These are phyloP conservation scores for Eragrostis curvula DNA, from an alignment of 176 grass and related monocot species.

Conservation along the genomic window DNA sequence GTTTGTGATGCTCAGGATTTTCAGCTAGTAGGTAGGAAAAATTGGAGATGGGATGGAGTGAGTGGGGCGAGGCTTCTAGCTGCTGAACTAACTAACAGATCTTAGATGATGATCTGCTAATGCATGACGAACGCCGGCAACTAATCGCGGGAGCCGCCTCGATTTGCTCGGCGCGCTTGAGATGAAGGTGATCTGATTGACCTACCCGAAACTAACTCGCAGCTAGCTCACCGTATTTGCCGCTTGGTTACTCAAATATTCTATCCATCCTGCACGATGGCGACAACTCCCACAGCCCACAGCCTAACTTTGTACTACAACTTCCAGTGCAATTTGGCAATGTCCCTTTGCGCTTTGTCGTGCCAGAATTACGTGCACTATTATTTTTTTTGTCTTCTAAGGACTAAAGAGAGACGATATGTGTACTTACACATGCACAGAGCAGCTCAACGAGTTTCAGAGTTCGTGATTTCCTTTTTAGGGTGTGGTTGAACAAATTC, in stretches of 20 bases:
- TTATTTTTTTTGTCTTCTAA: neutral
- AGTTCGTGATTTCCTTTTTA: neutral
- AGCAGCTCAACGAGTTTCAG: neutral
- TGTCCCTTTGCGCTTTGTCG: neutral
- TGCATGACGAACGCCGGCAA: slow-evolving; percentile 40
- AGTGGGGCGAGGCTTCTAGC: neutral
- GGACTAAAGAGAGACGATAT: neutral
- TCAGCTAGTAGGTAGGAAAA: slow-evolving; percentile 44
- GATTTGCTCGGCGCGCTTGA: slow-evolving; percentile 29
- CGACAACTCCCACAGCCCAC: neutral
- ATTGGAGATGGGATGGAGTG: neutral
- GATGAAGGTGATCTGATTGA: slow-evolving; percentile 45
- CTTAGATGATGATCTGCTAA: neutral
- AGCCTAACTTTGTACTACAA: neutral
- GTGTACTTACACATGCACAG: neutral
- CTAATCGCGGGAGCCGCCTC: slow-evolving; percentile 14
- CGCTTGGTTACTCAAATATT: neutral
- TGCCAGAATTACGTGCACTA: neutral
- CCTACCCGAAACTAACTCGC: slow-evolving; percentile 33
- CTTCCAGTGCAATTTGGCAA: neutral
- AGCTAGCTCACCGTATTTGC: slow-evolving; percentile 12
- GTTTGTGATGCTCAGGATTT: slow-evolving; percentile 23
- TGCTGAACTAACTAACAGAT: neutral
- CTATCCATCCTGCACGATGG: neutral
- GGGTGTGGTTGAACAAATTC: too few species aligned